Base-by-base conservation (phyloP, 805 yeast species). In the Komagataella kurtzmanii region DNA sequence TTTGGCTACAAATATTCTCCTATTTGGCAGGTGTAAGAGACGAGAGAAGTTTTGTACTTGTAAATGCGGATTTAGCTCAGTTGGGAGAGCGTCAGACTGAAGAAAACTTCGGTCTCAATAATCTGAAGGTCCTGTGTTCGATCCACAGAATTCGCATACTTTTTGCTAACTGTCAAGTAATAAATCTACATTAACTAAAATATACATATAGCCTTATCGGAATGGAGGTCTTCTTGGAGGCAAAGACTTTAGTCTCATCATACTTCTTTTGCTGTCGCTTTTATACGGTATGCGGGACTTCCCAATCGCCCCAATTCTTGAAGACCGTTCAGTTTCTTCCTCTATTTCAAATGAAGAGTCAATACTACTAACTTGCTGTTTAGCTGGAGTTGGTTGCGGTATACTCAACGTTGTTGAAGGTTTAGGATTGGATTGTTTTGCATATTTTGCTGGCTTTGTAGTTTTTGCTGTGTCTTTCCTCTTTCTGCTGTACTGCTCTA, bases 81-180 rank as follows among this genome's bases (percentile, higher is more conserved):
- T 45, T 45, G 47, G 47, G 47, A 45, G 47, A 45, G 47, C 47
- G 47, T 24, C 47, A 45, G 47, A 45, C 47, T 45, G 47, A 45
- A 45, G 47, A 45, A 21, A 45, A 45, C 47, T 45, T 45, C 47
- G 47, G 47, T 45, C 47, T 30, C 40, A 30, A 30, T 30, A 48
- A 81, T 81, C 86, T 81, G 86, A 77, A 83, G 88, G 88, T 81
- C 86, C 83, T 80, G 87, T 79, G 87, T 83, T 83, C 88, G 83
- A 82, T 80, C 87, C 88, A 79, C 87, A 80, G 78, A 77, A 75
- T 66, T 75, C 80, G 82, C 82, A 77, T 58, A 56, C 55, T 47
- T 47, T 49, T 49, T 52, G 8, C 23, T 5, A 21, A 21, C 5
- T 21, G 23, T 21, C 23, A 3, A 21, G 23, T 6, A 21, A 21